Conservation (phyloP, 768 basidiomycete species). For the Neoboletus magnificus region DNA sequence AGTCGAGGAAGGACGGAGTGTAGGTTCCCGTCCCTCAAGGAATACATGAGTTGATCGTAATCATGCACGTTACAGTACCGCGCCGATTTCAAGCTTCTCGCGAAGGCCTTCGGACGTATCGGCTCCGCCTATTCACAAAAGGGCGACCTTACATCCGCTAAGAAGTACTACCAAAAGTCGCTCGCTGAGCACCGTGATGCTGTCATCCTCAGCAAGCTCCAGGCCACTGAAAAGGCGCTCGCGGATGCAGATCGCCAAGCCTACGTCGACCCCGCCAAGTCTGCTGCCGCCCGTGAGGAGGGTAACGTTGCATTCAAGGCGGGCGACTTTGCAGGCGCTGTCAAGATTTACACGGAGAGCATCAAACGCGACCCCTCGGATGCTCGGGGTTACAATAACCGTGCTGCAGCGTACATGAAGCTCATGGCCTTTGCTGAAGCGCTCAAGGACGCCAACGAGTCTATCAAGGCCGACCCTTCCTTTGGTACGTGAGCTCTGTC, state of each 20-base stretch:
- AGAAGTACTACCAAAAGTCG: slow-evolving; percentile 92
- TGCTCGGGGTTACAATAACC: slow-evolving; percentile 93
- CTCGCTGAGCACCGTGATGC: slow-evolving; percentile 96
- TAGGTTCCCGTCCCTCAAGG: slow-evolving; percentile 29
- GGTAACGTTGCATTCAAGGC: slow-evolving; percentile 90
- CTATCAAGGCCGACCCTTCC: slow-evolving; percentile 84
- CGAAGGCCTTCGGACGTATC: slow-evolving; percentile 89
- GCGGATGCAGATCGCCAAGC: slow-evolving; percentile 74
- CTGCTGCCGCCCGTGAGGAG: slow-evolving; percentile 82
- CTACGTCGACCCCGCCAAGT: slow-evolving; percentile 84
- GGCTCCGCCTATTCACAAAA: slow-evolving; percentile 85
- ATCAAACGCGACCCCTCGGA: slow-evolving; percentile 94
- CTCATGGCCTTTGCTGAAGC: slow-evolving; percentile 92
- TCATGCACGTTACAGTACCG: slow-evolving; percentile 51
- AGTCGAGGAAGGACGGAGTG: slow-evolving; percentile 89
- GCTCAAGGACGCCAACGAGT: slow-evolving; percentile 91
- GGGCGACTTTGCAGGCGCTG: slow-evolving; percentile 88
- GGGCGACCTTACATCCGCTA: slow-evolving; percentile 67
- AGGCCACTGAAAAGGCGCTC: slow-evolving; percentile 75
- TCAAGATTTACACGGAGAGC: slow-evolving; percentile 90
- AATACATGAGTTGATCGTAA: neutral
- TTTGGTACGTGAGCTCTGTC: slow-evolving; percentile 54
- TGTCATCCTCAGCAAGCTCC: slow-evolving; percentile 86
- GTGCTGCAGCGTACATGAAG: slow-evolving; percentile 97
- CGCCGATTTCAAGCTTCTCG: slow-evolving; percentile 92